phyloP scores from a whole-genome alignment of 176 grass and related monocot genomes.

The Hyparrhenia diplandra region DNA sequence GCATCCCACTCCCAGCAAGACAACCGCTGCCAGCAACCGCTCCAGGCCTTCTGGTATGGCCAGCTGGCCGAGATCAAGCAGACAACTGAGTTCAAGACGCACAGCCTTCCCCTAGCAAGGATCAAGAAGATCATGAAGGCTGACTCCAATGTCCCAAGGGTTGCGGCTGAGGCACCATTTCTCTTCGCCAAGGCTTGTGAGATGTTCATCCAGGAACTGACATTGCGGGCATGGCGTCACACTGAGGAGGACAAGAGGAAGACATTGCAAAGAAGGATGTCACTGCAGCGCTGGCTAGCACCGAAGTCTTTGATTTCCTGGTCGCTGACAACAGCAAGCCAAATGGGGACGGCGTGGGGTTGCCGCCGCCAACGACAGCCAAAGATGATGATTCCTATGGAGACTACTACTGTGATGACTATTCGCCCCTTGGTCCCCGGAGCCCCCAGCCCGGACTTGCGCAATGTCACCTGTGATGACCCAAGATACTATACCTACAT shows the following conservation, averaged over 20 bases:
- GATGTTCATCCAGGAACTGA: conserved; percentile 26
- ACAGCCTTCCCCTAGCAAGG: conserved; percentile 9
- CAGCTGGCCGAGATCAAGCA: conserved; percentile 2
- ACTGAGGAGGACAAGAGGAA: conserved; percentile 17
- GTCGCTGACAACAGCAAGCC: not conserved
- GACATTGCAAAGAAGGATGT: conserved; percentile 11
- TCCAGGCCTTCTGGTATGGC: not conserved
- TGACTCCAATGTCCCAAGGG: not conserved
- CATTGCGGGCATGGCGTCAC: conserved; percentile 17
- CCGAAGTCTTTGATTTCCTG: not conserved
- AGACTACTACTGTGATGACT: not conserved
- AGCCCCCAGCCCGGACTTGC: not conserved
- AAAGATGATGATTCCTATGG: not conserved
- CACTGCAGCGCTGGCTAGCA: not conserved
- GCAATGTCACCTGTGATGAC: conserved; percentile 7
- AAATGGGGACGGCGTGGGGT: not conserved
- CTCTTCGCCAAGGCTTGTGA: conserved; percentile 22
- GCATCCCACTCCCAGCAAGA: conserved; percentile 45
- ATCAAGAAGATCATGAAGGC: conserved; percentile 35
- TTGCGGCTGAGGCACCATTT: not conserved
- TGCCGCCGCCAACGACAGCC: not conserved
- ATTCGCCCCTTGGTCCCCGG: not conserved
- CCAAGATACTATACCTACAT: conserved; percentile 1
- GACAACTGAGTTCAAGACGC: conserved; percentile 17
- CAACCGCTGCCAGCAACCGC: not conserved